These are phyloP conservation scores for Irpex sp. DNA, from an alignment of 1,284 basidiomycete species.

Conservation along the genomic window DNA sequence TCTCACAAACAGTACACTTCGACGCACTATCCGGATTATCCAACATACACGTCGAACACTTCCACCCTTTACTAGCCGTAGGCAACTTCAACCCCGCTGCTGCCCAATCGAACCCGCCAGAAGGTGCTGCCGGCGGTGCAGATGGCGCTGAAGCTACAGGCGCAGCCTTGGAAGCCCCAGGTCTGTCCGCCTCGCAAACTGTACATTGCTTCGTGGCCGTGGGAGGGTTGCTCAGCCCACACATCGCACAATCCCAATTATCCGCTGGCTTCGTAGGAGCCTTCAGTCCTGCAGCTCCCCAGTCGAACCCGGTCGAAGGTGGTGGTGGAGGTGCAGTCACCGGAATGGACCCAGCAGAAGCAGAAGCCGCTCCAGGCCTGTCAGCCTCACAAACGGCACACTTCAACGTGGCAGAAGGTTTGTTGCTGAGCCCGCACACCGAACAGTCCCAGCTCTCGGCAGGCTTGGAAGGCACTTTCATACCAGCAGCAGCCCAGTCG, in stretches of 20 bases:
- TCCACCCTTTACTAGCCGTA: conserved; percentile 18
- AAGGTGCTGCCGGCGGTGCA: not conserved
- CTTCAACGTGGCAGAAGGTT: conserved; percentile 36
- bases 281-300: conserved; percentile 46
- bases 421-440: conserved; percentile 41
- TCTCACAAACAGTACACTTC: conserved; percentile 17
- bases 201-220: conserved; percentile 37
- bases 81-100: conserved; percentile 23
- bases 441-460: conserved; percentile 41
- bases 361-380: conserved; percentile 11
- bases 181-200: conserved; percentile 33
- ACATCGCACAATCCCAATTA: conserved; percentile 39
- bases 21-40: conserved; percentile 15
- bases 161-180: conserved; percentile 12
- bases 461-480: conserved; percentile 13
- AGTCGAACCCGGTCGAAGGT: conserved; percentile 36
- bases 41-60: conserved; percentile 22
- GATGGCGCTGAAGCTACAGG: not conserved
- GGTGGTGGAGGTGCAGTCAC: conserved; percentile 13
- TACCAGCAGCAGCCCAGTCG: conserved; percentile 31
- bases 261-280: conserved; percentile 26
- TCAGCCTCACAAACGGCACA: conserved; percentile 46
- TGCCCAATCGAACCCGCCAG: conserved; percentile 21
- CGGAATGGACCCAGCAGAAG: too few species aligned
- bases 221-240: conserved; percentile 35